Conservation (phyloP, 768 basidiomycete species). For the Pleurotus tuoliensis region DNA sequence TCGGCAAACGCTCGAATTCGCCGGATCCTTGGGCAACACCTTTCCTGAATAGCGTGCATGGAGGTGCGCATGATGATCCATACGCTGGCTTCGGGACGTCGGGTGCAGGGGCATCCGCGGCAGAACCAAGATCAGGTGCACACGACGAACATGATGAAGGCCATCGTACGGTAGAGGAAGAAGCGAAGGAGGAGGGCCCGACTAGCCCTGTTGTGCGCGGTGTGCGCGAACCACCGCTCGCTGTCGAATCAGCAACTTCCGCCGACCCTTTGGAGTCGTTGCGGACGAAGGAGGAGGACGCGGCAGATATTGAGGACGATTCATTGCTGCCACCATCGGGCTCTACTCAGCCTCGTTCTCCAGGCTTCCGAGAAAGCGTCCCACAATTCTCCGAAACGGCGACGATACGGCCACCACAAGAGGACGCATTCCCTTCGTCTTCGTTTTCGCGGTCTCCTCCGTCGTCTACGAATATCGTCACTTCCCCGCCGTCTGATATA, state of each 20-base stretch:
- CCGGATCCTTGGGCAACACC: constrained; percentile 77
- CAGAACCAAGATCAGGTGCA: constrained; percentile 7
- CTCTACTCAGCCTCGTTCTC: constrained; percentile 19
- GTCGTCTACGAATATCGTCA: constrained; percentile 11
- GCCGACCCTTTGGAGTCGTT: constrained; percentile 7
- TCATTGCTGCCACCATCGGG: not conserved
- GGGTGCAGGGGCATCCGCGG: constrained; percentile 3
- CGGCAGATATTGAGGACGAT: constrained; percentile 8
- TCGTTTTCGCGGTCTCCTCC: constrained; percentile 11
- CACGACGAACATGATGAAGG: not conserved
- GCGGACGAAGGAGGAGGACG: not conserved
- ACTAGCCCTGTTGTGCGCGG: not conserved
- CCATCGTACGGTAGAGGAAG: too few relatives aligned
- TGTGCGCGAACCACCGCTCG: not conserved
- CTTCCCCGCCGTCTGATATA: constrained; percentile 1
- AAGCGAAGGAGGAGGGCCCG: not conserved
- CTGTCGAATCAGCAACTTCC: not conserved
- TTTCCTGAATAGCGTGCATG: constrained; percentile 29
- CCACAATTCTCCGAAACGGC: constrained; percentile 38
- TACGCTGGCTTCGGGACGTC: constrained; percentile 4
- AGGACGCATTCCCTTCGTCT: constrained; percentile 17
- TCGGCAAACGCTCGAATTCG: constrained; percentile 61
- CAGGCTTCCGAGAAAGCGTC: constrained; percentile 56
- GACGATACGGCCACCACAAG: constrained; percentile 35
- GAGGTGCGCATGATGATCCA: constrained; percentile 8